Conservation (phyloP, 2,329 filamentous ascomycete species). For the Aspergillus uvarum region DNA sequence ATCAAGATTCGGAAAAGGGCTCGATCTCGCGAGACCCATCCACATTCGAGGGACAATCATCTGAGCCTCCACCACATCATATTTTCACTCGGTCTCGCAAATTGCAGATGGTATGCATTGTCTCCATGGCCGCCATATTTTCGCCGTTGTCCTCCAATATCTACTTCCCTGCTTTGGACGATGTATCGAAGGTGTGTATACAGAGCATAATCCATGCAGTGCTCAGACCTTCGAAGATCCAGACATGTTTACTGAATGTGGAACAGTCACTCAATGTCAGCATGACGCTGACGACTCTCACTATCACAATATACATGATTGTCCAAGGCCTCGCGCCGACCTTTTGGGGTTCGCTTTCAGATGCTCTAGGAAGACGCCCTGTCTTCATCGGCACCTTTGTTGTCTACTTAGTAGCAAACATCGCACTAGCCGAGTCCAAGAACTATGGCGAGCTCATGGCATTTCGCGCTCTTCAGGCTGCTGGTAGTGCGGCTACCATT, state of each 20-base stretch:
- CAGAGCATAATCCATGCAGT: conserved; percentile 15
- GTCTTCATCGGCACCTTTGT: conserved; percentile 49
- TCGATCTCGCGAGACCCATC: neutral
- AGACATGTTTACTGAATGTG: neutral
- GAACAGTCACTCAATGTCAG: conserved; percentile 24
- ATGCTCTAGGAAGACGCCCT: conserved; percentile 47
- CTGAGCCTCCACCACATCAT: neutral
- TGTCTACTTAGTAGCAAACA: conserved; percentile 51
- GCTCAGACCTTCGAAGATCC: conserved; percentile 13
- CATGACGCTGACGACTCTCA: conserved; percentile 34
- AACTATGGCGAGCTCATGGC: conserved; percentile 47
- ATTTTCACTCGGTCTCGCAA: conserved; percentile 5
- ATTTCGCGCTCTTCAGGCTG: conserved; percentile 50
- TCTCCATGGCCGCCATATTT: conserved; percentile 23
- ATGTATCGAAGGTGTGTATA: conserved; percentile 7
- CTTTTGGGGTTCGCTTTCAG: conserved; percentile 52
- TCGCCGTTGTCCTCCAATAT: conserved; percentile 48
- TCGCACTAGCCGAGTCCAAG: conserved; percentile 39
- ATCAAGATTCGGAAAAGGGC: neutral
- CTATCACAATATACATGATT: conserved; percentile 49
- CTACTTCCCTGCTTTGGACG: conserved; percentile 46
- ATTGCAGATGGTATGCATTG: conserved; percentile 10
- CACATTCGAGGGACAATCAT: neutral
- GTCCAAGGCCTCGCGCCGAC: conserved; percentile 53
- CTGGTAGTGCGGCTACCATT: conserved; percentile 50